Evolutionary conservation across 176 grass and related monocot genomes (phyloP).

Genomic region (Aegilops umbellulata): DNA sequence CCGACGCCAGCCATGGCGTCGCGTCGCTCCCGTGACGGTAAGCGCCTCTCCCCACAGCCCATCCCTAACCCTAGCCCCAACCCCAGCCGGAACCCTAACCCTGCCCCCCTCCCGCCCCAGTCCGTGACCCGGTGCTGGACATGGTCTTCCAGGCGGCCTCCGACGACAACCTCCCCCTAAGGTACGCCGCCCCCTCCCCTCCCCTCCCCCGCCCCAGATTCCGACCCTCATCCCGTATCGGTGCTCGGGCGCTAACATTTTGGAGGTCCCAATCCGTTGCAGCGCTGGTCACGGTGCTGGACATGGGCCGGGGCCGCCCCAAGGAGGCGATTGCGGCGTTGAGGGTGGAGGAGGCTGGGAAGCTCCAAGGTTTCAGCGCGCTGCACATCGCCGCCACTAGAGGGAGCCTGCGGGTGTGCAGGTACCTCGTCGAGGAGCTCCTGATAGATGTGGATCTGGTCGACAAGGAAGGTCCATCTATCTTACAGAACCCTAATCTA

Average conservation of each 20-base stretch:
- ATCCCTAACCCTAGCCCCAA: neutral
- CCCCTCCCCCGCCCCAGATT: neutral
- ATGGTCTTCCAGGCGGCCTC: neutral
- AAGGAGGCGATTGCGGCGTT: neutral
- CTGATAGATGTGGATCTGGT: neutral
- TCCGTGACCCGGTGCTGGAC: neutral
- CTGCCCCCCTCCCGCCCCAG: neutral
- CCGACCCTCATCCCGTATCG: neutral
- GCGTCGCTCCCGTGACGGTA: neutral
- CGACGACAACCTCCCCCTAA: neutral
- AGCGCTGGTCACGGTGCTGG: neutral
- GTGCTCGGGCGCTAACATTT: neutral
- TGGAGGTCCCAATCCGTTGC: neutral
- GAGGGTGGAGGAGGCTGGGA: neutral
- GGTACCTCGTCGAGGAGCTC: neutral
- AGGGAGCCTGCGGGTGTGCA: neutral
- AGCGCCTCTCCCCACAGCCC: neutral
- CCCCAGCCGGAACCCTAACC: neutral
- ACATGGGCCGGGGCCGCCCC: neutral
- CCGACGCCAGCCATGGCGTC: neutral
- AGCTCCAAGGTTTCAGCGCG: neutral
- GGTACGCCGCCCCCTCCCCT: neutral
- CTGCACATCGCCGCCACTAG: neutral
- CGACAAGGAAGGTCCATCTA: neutral
- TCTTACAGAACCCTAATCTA: neutral